Conservation (phyloP, 2,329 filamentous ascomycete species). For the Exophiala dermatitidis region DNA sequence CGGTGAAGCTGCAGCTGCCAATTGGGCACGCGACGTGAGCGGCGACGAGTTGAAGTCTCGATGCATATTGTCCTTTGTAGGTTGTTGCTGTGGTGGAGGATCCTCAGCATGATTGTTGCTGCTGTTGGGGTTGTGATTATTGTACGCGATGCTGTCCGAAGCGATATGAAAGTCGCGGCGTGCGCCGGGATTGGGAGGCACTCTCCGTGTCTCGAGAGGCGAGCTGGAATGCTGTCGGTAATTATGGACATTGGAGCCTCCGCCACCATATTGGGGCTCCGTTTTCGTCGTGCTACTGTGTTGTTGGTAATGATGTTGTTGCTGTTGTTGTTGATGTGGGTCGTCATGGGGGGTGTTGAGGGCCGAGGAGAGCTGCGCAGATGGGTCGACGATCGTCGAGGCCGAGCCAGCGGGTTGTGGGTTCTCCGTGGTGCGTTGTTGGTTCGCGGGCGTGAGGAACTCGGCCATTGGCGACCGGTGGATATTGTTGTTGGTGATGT, state of each 20-base stretch:
- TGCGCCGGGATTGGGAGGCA: slow-evolving; percentile 8
- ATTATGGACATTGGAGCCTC: slow-evolving; percentile 7
- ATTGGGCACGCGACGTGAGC: slow-evolving; percentile 16
- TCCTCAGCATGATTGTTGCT: neutral
- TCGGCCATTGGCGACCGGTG: slow-evolving; percentile 29
- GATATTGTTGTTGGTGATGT: too few relatives aligned
- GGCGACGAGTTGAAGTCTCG: slow-evolving; percentile 19
- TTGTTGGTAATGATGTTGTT: slow-evolving; percentile 20
- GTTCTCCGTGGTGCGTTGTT: slow-evolving; percentile 39
- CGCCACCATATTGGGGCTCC: slow-evolving; percentile 11
- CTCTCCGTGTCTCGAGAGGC: slow-evolving; percentile 22
- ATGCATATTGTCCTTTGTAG: slow-evolving; percentile 8
- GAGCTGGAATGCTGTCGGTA: slow-evolving; percentile 19
- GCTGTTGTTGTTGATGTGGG: too few relatives aligned
- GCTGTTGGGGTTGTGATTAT: too few relatives aligned
- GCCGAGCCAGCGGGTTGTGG: slow-evolving; percentile 41
- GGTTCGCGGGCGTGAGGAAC: slow-evolving; percentile 39
- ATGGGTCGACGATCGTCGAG: slow-evolving; percentile 41
- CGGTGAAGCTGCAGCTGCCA: slow-evolving; percentile 1
- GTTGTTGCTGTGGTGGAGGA: neutral
- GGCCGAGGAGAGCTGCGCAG: slow-evolving; percentile 38
- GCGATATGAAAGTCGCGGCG: slow-evolving; percentile 17
- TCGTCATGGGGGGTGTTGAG: slow-evolving; percentile 39
- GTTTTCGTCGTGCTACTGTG: slow-evolving; percentile 31
- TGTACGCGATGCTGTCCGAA: neutral